Base-by-base conservation (phyloP, 1,284 basidiomycete genomes). In the Apiotrichum montevideense region DNA sequence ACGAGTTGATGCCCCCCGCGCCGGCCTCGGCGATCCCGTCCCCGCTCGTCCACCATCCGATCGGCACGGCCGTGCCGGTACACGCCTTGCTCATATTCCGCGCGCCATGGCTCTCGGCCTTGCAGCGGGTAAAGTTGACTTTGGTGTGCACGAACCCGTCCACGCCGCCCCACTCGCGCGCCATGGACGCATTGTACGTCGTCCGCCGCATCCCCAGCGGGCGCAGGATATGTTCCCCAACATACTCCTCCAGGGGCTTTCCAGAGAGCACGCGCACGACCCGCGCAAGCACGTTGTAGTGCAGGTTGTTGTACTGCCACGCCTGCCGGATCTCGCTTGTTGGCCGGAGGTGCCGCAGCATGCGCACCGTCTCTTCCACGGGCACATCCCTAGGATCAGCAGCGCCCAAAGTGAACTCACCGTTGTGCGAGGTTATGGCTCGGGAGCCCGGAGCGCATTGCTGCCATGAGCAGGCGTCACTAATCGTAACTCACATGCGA, bases 291-390 rank as follows among this genome's bases (percentile, higher is more conserved):
- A 63, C 57, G 8, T 58, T 35, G 52, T 66, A 71, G 51, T 65
- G 64, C 34, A 62, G 47, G 55, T 75, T 73, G 55, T 66, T 66
- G 66, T 75, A 75, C 54, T 72, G 70, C 53, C 56, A 69, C 2
- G 47, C 32, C 41, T 67, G 59, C 0, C 71, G 66, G 39, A 72
- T 52, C 46, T 66, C 66, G 4, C 67, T 54, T 0, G 69, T 70
- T 4, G 67, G 64, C n/a, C 57, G 55, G 1, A 71, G 62, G 54
- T 71, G 42, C 3, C 53, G 58, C 33, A 75, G 39, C 32, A 56
- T 58, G 6, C 51, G 37, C 48, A 70, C 54, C 4, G 62, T 43
- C 1, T 62, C 46, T 8, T 14, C 21, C 2, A 44, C 48, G 6
- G 61, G 46, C 5, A 54, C 32, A 14, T 21, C 13, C 8, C 37